These are phyloP conservation scores for Piper betle DNA, from an alignment of 164 flowering plant genomes.

Conservation along the genomic window DNA sequence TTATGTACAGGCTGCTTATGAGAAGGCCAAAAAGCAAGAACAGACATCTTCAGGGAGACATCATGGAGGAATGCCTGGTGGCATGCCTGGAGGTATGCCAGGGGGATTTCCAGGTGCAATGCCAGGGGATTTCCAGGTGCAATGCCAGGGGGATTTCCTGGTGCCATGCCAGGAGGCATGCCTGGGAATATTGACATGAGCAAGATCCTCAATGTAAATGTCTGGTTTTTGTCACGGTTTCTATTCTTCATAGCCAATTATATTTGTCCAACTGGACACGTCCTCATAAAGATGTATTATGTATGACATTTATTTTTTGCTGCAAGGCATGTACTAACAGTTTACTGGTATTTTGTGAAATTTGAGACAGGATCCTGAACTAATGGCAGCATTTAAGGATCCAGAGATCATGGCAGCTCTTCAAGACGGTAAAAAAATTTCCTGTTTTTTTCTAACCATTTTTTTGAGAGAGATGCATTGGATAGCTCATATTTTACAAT, in stretches of 20 bases:
- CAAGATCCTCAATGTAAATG: slow-evolving; percentile 77
- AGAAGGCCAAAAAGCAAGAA: slow-evolving; percentile 80
- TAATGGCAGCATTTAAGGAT: slow-evolving; percentile 87
- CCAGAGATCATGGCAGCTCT: slow-evolving; percentile 98
- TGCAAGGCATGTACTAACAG: neutral
- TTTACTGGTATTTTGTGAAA: neutral
- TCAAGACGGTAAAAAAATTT: slow-evolving; percentile 60
- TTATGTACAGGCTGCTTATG: slow-evolving; percentile 74
- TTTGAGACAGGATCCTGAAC: slow-evolving; percentile 74
- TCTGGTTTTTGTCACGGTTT: neutral
- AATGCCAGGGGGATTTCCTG: slow-evolving; percentile 28
- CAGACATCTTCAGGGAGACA: slow-evolving; percentile 54
- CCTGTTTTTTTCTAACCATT: neutral
- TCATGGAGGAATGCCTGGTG: slow-evolving; percentile 67
- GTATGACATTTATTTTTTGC: neutral
- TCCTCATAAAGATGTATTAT: too few relatives aligned
- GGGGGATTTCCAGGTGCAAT: slow-evolving; percentile 57
- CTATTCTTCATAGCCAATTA: too few relatives aligned
- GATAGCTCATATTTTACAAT: neutral
- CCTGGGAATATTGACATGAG: slow-evolving; percentile 84
- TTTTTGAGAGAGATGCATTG: neutral
- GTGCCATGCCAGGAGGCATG: slow-evolving; percentile 45
- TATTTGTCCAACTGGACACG: too few relatives aligned
- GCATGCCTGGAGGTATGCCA: slow-evolving; percentile 58
- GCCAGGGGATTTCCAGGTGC: slow-evolving; percentile 37